phyloP scores from a whole-genome alignment of 805 yeast species.

The Komagataella pseudopastoris region DNA sequence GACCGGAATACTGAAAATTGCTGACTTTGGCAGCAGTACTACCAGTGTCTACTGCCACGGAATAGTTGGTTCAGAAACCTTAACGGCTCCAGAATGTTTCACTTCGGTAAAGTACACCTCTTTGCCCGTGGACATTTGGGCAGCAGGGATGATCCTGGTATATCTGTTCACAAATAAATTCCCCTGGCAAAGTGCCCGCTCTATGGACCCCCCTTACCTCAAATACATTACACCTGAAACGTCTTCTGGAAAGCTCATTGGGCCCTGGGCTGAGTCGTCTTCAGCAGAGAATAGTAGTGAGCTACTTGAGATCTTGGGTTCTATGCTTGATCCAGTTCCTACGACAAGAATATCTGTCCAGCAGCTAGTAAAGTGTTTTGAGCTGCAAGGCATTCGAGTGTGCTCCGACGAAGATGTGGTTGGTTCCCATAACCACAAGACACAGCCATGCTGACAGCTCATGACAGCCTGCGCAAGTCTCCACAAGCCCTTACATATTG shows the following conservation, averaged over 20 bases:
- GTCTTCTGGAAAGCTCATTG: not conserved
- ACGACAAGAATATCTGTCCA: not conserved
- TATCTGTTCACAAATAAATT: conserved; percentile 17
- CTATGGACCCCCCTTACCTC: conserved; percentile 3
- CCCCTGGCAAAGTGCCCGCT: conserved; percentile 34
- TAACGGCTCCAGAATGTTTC: conserved; percentile 35
- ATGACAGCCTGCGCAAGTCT: not conserved
- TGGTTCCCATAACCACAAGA: not conserved
- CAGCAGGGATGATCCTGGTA: conserved; percentile 29
- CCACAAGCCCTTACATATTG: no score
- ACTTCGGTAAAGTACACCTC: conserved; percentile 24
- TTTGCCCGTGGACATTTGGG: conserved; percentile 31
- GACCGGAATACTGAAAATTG: conserved; percentile 22
- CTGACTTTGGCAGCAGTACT: conserved; percentile 32
- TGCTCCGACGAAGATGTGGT: not conserved
- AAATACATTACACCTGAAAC: conserved; percentile 1
- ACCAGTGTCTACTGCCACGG: conserved; percentile 23
- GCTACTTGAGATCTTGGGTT: not conserved
- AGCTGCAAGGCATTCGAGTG: not conserved
- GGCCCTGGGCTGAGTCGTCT: not conserved
- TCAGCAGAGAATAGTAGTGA: not conserved
- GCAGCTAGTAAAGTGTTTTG: not conserved
- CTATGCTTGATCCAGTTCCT: not conserved
- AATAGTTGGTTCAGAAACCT: conserved; percentile 30
- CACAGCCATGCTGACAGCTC: not conserved